A percentile compares a stretch with the other conserved stretches of the same genome.
Conservation (phyloP, 1,284 basidiomycete species). For the Cutaneotrichosporon sp. region DNA sequence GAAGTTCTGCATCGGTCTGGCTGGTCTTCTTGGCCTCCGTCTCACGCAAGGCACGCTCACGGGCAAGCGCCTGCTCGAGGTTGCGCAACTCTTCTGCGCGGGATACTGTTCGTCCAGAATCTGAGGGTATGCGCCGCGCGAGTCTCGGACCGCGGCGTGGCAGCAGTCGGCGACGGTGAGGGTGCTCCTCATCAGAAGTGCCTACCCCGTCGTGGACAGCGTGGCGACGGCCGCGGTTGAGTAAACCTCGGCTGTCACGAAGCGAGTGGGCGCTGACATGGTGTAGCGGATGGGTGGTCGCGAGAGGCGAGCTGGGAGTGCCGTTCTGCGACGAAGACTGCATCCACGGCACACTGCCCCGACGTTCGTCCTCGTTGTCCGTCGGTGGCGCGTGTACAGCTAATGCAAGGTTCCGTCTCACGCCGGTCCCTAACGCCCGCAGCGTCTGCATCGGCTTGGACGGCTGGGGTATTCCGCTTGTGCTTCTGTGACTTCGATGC, state of each 20-base stretch:
- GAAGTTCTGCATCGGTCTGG: constrained; percentile 5
- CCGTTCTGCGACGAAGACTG: no score
- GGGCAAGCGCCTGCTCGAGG: constrained; percentile 1
- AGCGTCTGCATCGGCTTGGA: not conserved
- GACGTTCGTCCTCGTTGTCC: not conserved
- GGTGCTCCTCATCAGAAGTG: constrained; percentile 12
- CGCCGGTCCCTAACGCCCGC: not conserved
- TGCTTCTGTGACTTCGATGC: not conserved
- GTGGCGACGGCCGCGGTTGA: not conserved
- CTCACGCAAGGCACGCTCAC: not conserved
- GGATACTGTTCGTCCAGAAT: not conserved
- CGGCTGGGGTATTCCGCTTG: constrained; percentile 1
- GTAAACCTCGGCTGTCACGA: not conserved
- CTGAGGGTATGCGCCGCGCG: not conserved
- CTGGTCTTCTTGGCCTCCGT: not conserved
- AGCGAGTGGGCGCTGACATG: not conserved
- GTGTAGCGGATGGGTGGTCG: no score
- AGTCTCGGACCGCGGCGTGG: no score
- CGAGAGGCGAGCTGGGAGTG: no score
- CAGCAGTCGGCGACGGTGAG: not conserved
- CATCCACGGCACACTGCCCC: no score
- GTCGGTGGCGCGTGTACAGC: not conserved
- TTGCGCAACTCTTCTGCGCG: not conserved
- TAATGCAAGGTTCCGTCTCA: not conserved
- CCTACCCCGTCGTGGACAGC: not conserved